Percentiles rank a stretch among this genome's conserved stretches.
Evolutionary conservation across 768 basidiomycete species (phyloP).

Genomic region (Sporobolomyces roseus): DNA sequence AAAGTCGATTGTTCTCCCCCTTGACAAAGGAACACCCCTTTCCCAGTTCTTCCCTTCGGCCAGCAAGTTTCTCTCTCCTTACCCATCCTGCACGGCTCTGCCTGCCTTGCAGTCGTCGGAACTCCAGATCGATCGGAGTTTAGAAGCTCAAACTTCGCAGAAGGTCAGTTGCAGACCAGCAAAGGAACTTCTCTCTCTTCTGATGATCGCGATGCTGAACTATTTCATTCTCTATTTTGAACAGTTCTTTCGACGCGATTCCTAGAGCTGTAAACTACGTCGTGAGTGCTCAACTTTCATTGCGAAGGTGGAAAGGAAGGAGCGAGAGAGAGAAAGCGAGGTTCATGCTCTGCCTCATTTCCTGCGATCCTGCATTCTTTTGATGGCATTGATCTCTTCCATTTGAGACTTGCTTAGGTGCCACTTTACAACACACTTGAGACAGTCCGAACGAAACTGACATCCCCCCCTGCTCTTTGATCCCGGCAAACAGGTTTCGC

Average conservation of each 20-base stretch:
- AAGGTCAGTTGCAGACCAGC: too few species aligned
- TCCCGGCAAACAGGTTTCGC: background rate
- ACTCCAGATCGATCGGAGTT: too few species aligned
- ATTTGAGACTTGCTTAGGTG: too few species aligned
- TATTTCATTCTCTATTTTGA: too few species aligned
- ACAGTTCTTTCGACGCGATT: constrained; percentile 4
- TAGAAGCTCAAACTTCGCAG: too few species aligned
- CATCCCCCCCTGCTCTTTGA: too few species aligned
- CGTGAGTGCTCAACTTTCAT: background rate
- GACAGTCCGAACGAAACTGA: too few species aligned
- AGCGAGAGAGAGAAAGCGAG: background rate
- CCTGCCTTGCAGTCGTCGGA: too few species aligned
- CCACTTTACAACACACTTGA: too few species aligned
- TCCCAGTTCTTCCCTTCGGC: background rate
- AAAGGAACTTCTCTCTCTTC: too few species aligned
- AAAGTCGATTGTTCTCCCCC: background rate
- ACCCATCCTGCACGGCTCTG: background rate
- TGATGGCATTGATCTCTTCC: too few species aligned
- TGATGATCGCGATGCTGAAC: too few species aligned
- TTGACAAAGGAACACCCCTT: background rate
- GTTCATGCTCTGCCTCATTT: background rate
- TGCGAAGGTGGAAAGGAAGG: background rate
- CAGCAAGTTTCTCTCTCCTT: background rate
- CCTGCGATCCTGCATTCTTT: background rate
- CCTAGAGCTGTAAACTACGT: background rate